Conservation (phyloP, 1,139 yeast genomes). For the Sugiyamaella xylanicola region DNA sequence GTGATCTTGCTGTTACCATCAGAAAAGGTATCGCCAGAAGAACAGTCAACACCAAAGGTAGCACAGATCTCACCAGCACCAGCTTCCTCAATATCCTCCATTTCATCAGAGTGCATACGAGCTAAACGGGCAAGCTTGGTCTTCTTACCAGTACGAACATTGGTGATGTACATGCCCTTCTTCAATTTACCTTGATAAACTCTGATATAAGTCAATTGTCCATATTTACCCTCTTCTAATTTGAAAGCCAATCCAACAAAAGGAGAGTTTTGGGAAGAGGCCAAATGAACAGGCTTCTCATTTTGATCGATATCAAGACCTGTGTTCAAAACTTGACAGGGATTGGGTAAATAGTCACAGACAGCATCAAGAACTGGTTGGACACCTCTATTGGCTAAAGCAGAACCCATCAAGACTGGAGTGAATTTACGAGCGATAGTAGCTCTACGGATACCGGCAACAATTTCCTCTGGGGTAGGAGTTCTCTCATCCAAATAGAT, state of each 20-base stretch:
- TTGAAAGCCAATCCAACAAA: constrained; percentile 97
- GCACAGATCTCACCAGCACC: constrained; percentile 99
- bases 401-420: constrained; percentile 99
- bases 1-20: constrained; percentile 70
- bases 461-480: constrained; percentile 81
- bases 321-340: constrained; percentile 86
- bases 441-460: constrained; percentile 87
- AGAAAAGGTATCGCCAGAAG: constrained; percentile 98
- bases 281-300: constrained; percentile 72
- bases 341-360: constrained; percentile 93
- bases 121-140: constrained; percentile 94
- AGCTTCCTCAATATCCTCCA: constrained; percentile 96
- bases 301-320: constrained; percentile 76
- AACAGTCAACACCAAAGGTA: constrained; percentile 97
- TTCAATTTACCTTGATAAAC: constrained; percentile 94
- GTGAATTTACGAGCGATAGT: constrained; percentile 97
- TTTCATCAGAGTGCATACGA: constrained; percentile 97
- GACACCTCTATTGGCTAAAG: constrained; percentile 91
- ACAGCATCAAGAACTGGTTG: constrained; percentile 96
- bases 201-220: constrained; percentile 94
- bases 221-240: constrained; percentile 96
- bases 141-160: constrained; percentile 89
- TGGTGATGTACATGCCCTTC: constrained; percentile 87
- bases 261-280: constrained; percentile 75
- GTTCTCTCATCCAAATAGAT: constrained; percentile 85